A percentile compares a stretch with the other conserved stretches of the same genome.
These are phyloP conservation scores for Phytophthora fragariaefolia DNA, from an alignment of 352 stramenopile species.

Conservation along the genomic window DNA sequence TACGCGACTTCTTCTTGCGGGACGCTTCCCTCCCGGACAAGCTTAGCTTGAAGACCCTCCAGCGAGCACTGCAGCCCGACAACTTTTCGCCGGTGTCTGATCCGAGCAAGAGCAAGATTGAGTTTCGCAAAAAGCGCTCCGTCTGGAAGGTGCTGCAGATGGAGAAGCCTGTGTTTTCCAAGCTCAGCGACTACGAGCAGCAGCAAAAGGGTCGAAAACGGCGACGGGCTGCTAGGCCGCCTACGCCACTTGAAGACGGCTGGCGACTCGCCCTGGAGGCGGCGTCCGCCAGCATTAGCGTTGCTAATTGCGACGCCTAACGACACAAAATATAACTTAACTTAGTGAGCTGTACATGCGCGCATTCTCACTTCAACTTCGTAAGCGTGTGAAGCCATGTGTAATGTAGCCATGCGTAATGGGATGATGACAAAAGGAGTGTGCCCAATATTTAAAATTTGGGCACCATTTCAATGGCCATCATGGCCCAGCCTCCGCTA, in stretches of 20 bases:
- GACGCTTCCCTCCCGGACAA: slow-evolving; percentile 30
- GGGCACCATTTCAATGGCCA: not conserved
- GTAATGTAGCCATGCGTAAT: not conserved
- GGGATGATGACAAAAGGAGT: too few relatives aligned
- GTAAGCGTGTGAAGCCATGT: slow-evolving; percentile 26
- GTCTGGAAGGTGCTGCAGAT: slow-evolving; percentile 74
- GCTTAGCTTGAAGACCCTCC: slow-evolving; percentile 42
- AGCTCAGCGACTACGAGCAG: slow-evolving; percentile 44
- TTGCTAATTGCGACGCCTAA: slow-evolving; percentile 12
- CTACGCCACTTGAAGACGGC: slow-evolving; percentile 14
- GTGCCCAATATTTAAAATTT: too few relatives aligned
- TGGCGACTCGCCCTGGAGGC: slow-evolving; percentile 16
- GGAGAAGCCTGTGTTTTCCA: slow-evolving; percentile 63
- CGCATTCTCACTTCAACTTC: slow-evolving; percentile 11
- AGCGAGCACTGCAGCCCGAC: slow-evolving; percentile 39
- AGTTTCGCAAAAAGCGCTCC: slow-evolving; percentile 64
- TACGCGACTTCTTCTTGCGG: slow-evolving; percentile 73
- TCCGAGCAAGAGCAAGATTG: slow-evolving; percentile 80
- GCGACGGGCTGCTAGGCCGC: slow-evolving; percentile 10
- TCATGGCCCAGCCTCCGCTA: slow-evolving; percentile 18
- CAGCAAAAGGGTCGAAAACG: slow-evolving; percentile 15
- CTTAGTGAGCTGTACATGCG: too few relatives aligned
- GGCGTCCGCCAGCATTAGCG: slow-evolving; percentile 2
- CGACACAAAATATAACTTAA: not conserved
- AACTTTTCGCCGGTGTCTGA: slow-evolving; percentile 71